Conservation (phyloP, 2,329 filamentous ascomycete species). For the Claviceps fusiformis region DNA sequence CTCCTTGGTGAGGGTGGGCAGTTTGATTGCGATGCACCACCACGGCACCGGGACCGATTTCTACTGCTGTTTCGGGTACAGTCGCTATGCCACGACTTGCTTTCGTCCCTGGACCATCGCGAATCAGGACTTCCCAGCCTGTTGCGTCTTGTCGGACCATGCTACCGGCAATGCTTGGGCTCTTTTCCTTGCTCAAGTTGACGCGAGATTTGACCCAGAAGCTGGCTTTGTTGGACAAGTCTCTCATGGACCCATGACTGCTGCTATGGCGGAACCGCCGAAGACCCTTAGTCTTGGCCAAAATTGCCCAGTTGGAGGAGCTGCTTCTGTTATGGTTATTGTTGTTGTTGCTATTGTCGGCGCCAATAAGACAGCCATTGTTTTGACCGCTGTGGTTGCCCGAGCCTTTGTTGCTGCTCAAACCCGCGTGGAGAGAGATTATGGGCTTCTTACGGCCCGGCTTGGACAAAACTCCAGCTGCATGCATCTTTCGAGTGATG, state of each 20-base stretch:
- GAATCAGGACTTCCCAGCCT: neutral
- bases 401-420: neutral
- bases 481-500: slow-evolving; percentile 16
- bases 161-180: slow-evolving; percentile 1
- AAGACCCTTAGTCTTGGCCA: slow-evolving; percentile 6
- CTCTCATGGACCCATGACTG: slow-evolving; percentile 10
- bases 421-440: neutral
- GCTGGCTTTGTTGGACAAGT: slow-evolving; percentile 13
- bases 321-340: neutral
- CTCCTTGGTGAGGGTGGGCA: neutral
- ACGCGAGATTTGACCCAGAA: slow-evolving; percentile 16
- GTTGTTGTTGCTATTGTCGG: neutral
- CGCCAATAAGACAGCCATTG: neutral
- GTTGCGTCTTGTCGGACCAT: neutral
- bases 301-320: slow-evolving; percentile 2
- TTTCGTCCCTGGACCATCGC: neutral
- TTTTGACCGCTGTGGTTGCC: neutral
- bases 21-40: neutral
- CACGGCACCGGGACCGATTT: slow-evolving; percentile 4
- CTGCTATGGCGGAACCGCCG: slow-evolving; percentile 4
- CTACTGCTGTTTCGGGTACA: slow-evolving; percentile 4
- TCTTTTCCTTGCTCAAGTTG: slow-evolving; percentile 7
- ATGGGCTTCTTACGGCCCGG: slow-evolving; percentile 9
- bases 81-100: slow-evolving; percentile 1
- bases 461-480: slow-evolving; percentile 8